phyloP scores from a whole-genome alignment of 164 flowering plant species.

The Vitis amurensis region DNA sequence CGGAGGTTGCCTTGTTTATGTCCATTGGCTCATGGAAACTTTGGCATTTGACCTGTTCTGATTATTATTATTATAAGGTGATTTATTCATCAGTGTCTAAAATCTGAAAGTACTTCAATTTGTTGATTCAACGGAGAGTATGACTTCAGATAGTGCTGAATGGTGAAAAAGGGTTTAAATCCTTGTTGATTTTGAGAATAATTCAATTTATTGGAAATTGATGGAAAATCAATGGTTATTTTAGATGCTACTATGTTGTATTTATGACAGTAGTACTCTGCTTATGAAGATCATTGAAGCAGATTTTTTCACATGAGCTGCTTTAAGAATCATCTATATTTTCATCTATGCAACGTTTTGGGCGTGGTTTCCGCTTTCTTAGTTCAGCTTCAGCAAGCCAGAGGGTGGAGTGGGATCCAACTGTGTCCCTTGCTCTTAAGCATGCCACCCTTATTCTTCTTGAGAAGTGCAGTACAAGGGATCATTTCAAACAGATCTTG shows the following conservation, averaged over 20 bases:
- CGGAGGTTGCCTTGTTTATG: too few relatives aligned
- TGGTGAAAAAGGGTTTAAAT: too few relatives aligned
- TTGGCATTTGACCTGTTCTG: too few relatives aligned
- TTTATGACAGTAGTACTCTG: neutral
- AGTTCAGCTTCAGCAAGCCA: slow-evolving; percentile 15
- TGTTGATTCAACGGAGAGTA: too few relatives aligned
- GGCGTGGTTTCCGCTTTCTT: slow-evolving; percentile 14
- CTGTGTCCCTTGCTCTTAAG: slow-evolving; percentile 39
- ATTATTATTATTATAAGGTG: too few relatives aligned
- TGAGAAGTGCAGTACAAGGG: slow-evolving; percentile 49
- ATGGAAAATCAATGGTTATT: neutral
- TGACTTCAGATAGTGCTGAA: too few relatives aligned
- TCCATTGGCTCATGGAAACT: too few relatives aligned
- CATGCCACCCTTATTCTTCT: slow-evolving; percentile 58
- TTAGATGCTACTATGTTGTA: slow-evolving; percentile 2
- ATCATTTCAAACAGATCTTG: slow-evolving; percentile 51
- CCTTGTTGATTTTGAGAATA: too few relatives aligned
- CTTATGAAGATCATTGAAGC: neutral
- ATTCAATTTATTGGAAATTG: neutral
- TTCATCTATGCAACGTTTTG: slow-evolving; percentile 28
- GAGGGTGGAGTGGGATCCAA: slow-evolving; percentile 49
- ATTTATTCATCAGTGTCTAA: too few relatives aligned
- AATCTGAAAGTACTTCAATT: too few relatives aligned
- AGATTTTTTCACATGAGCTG: slow-evolving; percentile 2
- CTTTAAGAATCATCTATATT: slow-evolving; percentile 7